Conservation (phyloP, 2,329 filamentous ascomycete species). For the Plectosphaerella cucumerina region DNA sequence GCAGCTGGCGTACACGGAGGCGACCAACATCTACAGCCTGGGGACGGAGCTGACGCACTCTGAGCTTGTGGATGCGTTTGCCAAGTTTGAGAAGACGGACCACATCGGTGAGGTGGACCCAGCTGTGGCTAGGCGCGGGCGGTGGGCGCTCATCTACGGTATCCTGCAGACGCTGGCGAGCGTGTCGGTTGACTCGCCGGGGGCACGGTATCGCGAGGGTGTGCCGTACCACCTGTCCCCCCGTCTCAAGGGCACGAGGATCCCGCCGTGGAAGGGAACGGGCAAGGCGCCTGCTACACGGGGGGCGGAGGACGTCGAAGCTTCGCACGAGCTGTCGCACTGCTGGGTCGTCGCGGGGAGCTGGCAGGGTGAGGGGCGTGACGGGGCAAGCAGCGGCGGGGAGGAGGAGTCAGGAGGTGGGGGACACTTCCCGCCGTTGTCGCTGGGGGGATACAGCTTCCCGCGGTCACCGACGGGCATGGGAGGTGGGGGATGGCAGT, state of each 20-base stretch:
- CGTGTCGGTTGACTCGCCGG: conserved; percentile 53
- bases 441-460: conserved; percentile 13
- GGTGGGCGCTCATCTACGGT: conserved; percentile 59
- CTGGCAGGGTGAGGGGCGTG: conserved; percentile 24
- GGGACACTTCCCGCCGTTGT: neutral
- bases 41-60: conserved; percentile 50
- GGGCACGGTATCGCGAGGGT: conserved; percentile 44
- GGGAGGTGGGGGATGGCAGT: neutral
- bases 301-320: conserved; percentile 22
- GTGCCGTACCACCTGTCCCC: conserved; percentile 56
- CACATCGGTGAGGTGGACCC: conserved; percentile 46
- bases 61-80: conserved; percentile 50
- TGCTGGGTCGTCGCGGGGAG: conserved; percentile 44
- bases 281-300: neutral
- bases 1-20: conserved; percentile 54
- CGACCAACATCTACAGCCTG: conserved; percentile 54
- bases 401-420: conserved; percentile 16
- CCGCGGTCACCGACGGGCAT: conserved; percentile 18
- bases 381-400: conserved; percentile 17
- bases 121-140: conserved; percentile 49
- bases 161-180: conserved; percentile 56
- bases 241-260: conserved; percentile 43
- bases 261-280: conserved; percentile 50
- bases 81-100: conserved; percentile 53
- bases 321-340: conserved; percentile 45